phyloP scores from a whole-genome alignment of 257 asterid genomes.

The Nicotiana knightiana region DNA sequence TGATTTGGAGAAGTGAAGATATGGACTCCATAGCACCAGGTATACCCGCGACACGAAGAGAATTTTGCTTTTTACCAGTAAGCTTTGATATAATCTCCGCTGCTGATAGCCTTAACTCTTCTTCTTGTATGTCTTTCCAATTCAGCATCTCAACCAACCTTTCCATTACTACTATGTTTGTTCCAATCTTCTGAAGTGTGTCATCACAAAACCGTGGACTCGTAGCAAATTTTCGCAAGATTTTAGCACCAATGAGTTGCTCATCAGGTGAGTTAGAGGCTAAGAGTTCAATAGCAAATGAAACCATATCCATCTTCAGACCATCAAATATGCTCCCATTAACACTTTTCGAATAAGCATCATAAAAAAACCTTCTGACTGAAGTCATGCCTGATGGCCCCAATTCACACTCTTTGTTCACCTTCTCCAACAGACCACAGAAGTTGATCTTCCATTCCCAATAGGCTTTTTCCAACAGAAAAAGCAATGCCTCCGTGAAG shows the following conservation, averaged over 20 bases:
- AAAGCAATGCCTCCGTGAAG: conserved; percentile 73
- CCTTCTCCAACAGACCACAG: conserved; percentile 43
- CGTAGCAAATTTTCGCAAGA: conserved; percentile 47
- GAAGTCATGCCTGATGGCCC: conserved; percentile 66
- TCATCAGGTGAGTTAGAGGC: conserved; percentile 74
- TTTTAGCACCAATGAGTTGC: conserved; percentile 75
- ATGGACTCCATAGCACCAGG: conserved; percentile 84
- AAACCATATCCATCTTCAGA: conserved; percentile 84
- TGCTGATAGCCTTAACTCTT: conserved; percentile 70
- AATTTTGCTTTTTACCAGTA: conserved; percentile 61
- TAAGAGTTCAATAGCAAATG: conserved; percentile 76
- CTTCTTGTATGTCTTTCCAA: conserved; percentile 82
- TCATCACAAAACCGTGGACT: conserved; percentile 47
- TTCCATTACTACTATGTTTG: conserved; percentile 56
- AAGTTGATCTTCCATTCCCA: conserved; percentile 85
- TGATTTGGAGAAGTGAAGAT: conserved; percentile 56
- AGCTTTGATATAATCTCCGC: conserved; percentile 63
- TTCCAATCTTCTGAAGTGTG: conserved; percentile 87
- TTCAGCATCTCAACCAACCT: conserved; percentile 84
- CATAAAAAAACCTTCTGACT: conserved; percentile 72
- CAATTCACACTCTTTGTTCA: conserved; percentile 61
- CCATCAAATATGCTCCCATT: conserved; percentile 93
- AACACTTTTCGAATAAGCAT: conserved; percentile 70
- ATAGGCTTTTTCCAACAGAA: conserved; percentile 82
- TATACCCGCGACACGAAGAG: conserved; percentile 67